Evolutionary conservation across 2,329 filamentous ascomycete genomes (phyloP).

Genomic region (Orbilia ellipsospora): DNA sequence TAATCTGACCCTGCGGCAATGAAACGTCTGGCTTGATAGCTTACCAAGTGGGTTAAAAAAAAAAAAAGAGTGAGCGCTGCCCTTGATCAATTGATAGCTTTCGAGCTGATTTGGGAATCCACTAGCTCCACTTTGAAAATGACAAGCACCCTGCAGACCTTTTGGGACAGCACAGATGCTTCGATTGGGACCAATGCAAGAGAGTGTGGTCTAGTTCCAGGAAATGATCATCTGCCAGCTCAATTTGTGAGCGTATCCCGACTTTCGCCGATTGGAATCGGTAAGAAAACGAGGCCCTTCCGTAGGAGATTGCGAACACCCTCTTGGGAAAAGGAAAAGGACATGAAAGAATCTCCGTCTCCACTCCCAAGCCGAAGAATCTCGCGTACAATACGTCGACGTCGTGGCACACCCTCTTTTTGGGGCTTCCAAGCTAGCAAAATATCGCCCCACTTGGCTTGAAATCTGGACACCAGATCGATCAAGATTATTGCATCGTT

Average conservation of each 20-base stretch:
- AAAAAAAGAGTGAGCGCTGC: too few relatives aligned
- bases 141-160: background rate
- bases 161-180: slow-evolving; percentile 12
- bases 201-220: background rate
- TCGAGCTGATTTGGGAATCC: too few relatives aligned
- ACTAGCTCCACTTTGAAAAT: slow-evolving; percentile 35
- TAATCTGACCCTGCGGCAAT: slow-evolving; percentile 49
- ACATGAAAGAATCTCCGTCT: too few relatives aligned
- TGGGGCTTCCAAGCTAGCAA: slow-evolving; percentile 3
- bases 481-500: slow-evolving; percentile 1
- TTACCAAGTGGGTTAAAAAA: slow-evolving; percentile 24
- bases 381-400: background rate
- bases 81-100: too few relatives aligned
- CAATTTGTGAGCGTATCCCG: slow-evolving; percentile 34
- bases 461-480: background rate
- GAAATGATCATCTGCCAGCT: slow-evolving; percentile 37
- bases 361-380: too few relatives aligned
- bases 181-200: slow-evolving; percentile 39
- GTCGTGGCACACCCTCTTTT: slow-evolving; percentile 9
- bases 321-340: slow-evolving; percentile 13
- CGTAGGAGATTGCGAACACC: slow-evolving; percentile 26
- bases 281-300: slow-evolving; percentile 10
- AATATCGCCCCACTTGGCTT: slow-evolving; percentile 9
- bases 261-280: slow-evolving; percentile 48
- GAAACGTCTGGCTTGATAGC: slow-evolving; percentile 49